phyloP scores from a whole-genome alignment of 2,329 filamentous ascomycete genomes.

The Fusarium siculi region DNA sequence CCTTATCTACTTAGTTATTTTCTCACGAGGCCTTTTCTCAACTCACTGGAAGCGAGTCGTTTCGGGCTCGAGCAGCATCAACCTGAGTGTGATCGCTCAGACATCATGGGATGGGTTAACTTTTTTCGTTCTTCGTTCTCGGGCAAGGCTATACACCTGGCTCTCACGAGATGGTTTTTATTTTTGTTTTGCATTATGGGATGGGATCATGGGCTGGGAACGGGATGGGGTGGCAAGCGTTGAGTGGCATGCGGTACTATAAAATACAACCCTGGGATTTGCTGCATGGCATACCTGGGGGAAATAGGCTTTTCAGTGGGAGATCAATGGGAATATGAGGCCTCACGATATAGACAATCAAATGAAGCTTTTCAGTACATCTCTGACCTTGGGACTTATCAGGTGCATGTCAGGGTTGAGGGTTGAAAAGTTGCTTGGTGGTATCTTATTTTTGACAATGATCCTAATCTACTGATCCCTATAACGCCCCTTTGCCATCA shows the following conservation, averaged over 20 bases:
- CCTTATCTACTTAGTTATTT: conserved; percentile 44
- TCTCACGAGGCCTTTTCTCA: conserved; percentile 37
- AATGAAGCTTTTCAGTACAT: conserved; percentile 9
- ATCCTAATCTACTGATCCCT: conserved; percentile 28
- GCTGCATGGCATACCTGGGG: conserved; percentile 19
- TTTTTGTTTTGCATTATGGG: conserved; percentile 30
- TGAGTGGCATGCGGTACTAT: conserved; percentile 31
- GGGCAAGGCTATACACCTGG: conserved; percentile 35
- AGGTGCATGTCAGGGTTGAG: conserved; percentile 4
- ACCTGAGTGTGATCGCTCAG: conserved; percentile 25
- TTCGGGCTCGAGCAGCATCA: conserved; percentile 33
- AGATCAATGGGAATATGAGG: not conserved
- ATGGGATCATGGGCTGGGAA: conserved; percentile 26
- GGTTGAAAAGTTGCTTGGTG: conserved; percentile 33
- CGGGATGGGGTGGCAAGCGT: conserved; percentile 30
- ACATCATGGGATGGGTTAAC: conserved; percentile 29
- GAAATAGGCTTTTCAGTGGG: conserved; percentile 4
- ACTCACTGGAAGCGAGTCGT: conserved; percentile 21
- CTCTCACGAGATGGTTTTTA: conserved; percentile 45
- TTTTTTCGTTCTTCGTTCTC: conserved; percentile 17
- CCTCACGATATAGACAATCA: conserved; percentile 29
- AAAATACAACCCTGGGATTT: conserved; percentile 35
- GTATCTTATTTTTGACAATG: conserved; percentile 40
- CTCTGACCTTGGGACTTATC: not conserved
- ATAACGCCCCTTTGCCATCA: conserved; percentile 33